Conservation (phyloP, 1,139 yeast species). For the Pichia sp. region DNA sequence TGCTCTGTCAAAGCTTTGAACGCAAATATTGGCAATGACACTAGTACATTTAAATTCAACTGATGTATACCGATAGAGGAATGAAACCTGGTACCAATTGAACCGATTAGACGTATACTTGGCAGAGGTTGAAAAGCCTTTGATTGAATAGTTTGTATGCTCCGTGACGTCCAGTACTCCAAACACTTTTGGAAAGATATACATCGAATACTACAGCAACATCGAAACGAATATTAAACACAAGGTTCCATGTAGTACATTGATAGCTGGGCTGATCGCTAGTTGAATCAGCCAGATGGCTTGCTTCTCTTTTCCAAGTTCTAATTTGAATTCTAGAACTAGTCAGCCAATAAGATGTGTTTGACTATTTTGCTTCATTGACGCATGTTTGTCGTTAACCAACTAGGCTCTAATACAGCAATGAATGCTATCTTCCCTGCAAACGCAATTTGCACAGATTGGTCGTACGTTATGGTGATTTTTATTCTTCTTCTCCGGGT, state of each 20-base stretch:
- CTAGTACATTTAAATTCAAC: not conserved
- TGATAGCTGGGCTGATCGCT: no score
- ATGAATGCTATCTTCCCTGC: constrained; percentile 49
- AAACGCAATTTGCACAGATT: constrained; percentile 43
- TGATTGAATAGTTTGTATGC: not conserved
- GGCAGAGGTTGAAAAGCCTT: not conserved
- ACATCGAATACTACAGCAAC: not conserved
- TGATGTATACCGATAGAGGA: not conserved
- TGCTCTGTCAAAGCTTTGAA: not conserved
- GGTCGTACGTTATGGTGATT: constrained; percentile 38
- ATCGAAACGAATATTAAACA: not conserved
- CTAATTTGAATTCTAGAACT: constrained; percentile 34
- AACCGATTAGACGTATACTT: not conserved
- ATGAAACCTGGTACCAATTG: not conserved
- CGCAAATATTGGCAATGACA: not conserved
- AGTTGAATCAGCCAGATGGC: no score
- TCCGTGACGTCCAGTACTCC: not conserved
- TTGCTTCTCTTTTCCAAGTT: constrained; percentile 37
- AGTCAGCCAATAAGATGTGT: constrained; percentile 37
- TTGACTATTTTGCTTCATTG: constrained; percentile 33
- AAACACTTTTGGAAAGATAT: not conserved
- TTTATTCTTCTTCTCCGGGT: constrained; percentile 35
- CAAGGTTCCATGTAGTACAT: not conserved
- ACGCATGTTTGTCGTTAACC: constrained; percentile 33
- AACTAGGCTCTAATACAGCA: constrained; percentile 37